phyloP scores from a whole-genome alignment of 257 asterid species.

The Haberlea rhodopensis region DNA sequence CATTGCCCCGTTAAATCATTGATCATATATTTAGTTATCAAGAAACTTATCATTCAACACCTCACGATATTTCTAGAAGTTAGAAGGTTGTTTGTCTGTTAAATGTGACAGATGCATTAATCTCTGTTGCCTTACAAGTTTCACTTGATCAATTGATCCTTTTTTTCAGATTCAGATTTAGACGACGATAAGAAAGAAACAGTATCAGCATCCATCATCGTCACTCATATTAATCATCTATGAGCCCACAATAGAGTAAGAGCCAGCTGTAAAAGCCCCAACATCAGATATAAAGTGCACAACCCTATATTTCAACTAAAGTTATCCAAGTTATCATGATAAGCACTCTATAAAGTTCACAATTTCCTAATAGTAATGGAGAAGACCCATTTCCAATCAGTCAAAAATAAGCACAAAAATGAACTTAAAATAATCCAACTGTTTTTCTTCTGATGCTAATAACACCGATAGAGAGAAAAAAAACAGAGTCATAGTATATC shows the following conservation, averaged over 20 bases:
- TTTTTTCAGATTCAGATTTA: constrained; percentile 1
- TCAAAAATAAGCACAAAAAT: not conserved
- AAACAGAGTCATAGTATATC: constrained; percentile 23
- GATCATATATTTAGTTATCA: not conserved
- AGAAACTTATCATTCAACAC: not conserved
- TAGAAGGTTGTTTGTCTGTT: not conserved
- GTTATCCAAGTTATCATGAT: constrained; percentile 9
- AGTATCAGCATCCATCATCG: constrained; percentile 8
- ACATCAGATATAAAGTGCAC: constrained; percentile 2
- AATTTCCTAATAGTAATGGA: constrained; percentile 1
- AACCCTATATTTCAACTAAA: constrained; percentile 10
- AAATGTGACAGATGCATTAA: constrained; percentile 14
- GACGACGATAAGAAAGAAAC: not conserved
- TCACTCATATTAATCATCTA: not conserved
- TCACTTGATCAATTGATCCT: not conserved
- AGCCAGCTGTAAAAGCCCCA: constrained; percentile 20
- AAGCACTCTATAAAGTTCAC: constrained; percentile 11
- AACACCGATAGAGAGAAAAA: constrained; percentile 22
- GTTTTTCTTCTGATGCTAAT: not conserved
- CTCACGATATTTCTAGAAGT: not conserved
- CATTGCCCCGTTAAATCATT: not conserved
- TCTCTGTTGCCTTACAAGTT: not conserved
- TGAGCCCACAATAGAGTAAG: constrained; percentile 14
- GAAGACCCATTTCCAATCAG: too few relatives aligned
- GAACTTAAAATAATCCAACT: constrained; percentile 18